These are phyloP conservation scores for Hemileccinum rubropunctum DNA, from an alignment of 768 basidiomycete species.

Conservation along the genomic window DNA sequence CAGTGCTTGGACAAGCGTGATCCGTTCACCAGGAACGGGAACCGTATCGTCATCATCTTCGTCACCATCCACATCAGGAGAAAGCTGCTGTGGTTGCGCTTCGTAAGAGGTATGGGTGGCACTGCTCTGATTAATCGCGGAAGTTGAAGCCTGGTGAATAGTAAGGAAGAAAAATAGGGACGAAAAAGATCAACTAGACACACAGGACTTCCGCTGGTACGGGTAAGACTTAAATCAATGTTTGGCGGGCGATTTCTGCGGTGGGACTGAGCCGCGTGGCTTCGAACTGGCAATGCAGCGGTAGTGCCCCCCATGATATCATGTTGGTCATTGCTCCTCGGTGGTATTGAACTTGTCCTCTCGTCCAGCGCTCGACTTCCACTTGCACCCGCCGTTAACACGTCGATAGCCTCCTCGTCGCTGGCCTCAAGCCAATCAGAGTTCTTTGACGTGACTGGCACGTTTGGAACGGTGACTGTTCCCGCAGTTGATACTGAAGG, in stretches of 20 bases:
- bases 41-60: slow-evolving; percentile 54
- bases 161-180: slow-evolving; percentile 52
- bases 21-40: slow-evolving; percentile 48
- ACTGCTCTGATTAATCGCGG: slow-evolving; percentile 22
- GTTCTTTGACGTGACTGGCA: slow-evolving; percentile 45
- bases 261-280: slow-evolving; percentile 28
- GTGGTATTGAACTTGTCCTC: slow-evolving; percentile 58
- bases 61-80: slow-evolving; percentile 43
- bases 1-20: slow-evolving; percentile 71
- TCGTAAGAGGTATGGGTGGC: slow-evolving; percentile 19
- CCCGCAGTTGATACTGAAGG: slow-evolving; percentile 36
- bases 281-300: slow-evolving; percentile 29
- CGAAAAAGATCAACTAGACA: slow-evolving; percentile 53
- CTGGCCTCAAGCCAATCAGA: slow-evolving; percentile 76
- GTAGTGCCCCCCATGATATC: slow-evolving; percentile 13
- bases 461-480: slow-evolving; percentile 32
- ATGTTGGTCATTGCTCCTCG: slow-evolving; percentile 27
- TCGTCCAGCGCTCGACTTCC: slow-evolving; percentile 83
- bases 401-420: slow-evolving; percentile 84
- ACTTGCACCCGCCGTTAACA: slow-evolving; percentile 77
- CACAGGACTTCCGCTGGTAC: slow-evolving; percentile 33
- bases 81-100: slow-evolving; percentile 35
- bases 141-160: slow-evolving; percentile 58
- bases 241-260: slow-evolving; percentile 65
- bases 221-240: slow-evolving; percentile 54